Base-by-base conservation (phyloP, 1,139 yeast species). In the Yarrowia galli region DNA sequence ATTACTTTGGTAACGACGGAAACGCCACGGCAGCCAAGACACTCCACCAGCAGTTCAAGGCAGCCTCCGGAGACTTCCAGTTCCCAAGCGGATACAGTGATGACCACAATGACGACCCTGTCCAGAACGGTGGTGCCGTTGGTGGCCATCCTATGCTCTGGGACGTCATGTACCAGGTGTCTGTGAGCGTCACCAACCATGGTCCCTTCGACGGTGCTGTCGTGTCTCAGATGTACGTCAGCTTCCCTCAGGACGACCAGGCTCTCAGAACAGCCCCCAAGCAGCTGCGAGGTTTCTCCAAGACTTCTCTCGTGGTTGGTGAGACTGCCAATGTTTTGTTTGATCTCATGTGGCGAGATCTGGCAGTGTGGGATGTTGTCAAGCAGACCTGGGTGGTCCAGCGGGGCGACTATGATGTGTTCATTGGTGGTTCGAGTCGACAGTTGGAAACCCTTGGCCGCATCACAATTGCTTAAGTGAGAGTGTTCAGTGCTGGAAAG, bases 341-440 rank as follows among this genome's bases (percentile, higher is more conserved):
- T 73, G 81, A 82, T 65, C 77, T 87, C 32, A 76, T 81, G 69
- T 83, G 85, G 72, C 80, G 88, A 69, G 91, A 87, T 74, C 76
- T 87, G 72, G 81, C 87, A 70, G 78, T 83, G 38, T 87, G 90
- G 90, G 89, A 87, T 74, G 78, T 84, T 0, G 80, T 74, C 40
- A 80, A 82, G 18, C 89, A 87, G 74, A 84, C 85, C 69, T 87
- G 91, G 91, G 79, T 85, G 35, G 82, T 87, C 48, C 87, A 83
- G 71, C 82, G 84, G 6, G 91, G 91, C 3, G 80, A 82, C 18
- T 87, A 86, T 76, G 83, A 80, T 68, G 76, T 87, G 15, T 85
- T 81, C 71, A 80, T 87, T 65, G 84, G 87, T 0, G 80, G 85
- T 18, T 82, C 87, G 38, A 84, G 89, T 72, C 78, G 87, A 70